Conservation (phyloP, 371 early-diverging fungal species). For the Blastocladiella emersonii region DNA sequence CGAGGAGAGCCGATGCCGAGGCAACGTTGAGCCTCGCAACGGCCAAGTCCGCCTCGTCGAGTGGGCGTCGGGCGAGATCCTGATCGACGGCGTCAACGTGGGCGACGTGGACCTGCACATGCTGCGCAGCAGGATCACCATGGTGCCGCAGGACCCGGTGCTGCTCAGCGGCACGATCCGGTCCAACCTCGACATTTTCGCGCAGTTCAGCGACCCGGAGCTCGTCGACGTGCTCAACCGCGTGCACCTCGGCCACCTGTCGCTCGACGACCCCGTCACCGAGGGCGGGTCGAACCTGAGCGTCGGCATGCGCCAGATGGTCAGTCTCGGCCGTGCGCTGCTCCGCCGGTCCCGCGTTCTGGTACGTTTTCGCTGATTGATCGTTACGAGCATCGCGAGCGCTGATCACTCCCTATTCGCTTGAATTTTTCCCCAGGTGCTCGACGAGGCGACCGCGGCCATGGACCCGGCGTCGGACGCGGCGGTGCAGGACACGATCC, state of each 20-base stretch:
- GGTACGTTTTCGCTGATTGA: conserved; percentile 19
- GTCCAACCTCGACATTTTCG: conserved; percentile 35
- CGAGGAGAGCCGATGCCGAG: no score
- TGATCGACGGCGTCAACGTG: no score
- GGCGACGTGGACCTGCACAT: no score
- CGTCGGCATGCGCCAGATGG: conserved; percentile 1
- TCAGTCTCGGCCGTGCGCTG: conserved; percentile 37
- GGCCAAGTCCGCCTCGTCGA: no score
- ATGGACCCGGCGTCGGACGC: conserved; percentile 56
- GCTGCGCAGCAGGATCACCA: no score
- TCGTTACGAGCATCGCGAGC: no score
- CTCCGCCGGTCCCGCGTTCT: conserved; percentile 24
- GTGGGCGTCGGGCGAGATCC: no score
- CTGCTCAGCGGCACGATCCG: conserved; percentile 33
- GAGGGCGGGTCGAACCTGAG: neutral
- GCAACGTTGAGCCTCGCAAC: no score
- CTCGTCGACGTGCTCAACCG: conserved; percentile 26
- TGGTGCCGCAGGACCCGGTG: conserved; percentile 29
- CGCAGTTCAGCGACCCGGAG: conserved; percentile 20
- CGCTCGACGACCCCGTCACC: neutral
- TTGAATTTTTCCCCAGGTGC: neutral
- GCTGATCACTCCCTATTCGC: no score
- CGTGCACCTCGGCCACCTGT: conserved; percentile 16
- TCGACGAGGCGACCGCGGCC: neutral
- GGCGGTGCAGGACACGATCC: conserved; percentile 48